Conservation (phyloP, 208 protist species). For the Crithidia fasciculata region DNA sequence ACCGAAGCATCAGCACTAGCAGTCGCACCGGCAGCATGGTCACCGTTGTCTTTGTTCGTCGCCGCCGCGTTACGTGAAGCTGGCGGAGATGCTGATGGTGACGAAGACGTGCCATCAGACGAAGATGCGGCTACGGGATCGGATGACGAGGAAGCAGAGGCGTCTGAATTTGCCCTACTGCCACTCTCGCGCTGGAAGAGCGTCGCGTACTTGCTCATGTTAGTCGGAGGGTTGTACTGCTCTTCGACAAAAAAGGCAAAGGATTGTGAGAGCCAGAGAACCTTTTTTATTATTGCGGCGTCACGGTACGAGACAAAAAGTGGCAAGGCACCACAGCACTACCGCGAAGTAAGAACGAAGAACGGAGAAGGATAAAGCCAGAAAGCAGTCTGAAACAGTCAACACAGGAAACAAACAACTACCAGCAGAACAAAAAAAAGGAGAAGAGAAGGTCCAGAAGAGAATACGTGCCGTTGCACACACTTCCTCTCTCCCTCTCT, state of each 20-base stretch:
- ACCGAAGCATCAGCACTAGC: no score
- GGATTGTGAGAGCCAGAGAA: neutral
- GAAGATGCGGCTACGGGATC: no score
- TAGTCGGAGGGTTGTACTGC: neutral
- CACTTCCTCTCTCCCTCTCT: no score
- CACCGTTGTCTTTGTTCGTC: neutral
- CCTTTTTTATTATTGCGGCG: neutral
- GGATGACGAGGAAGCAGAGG: neutral
- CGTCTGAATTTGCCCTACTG: neutral
- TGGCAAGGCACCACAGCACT: no score
- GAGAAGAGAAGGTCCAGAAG: no score
- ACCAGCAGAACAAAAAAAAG: no score
- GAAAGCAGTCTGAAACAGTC: no score
- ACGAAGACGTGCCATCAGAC: neutral
- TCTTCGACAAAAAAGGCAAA: neutral
- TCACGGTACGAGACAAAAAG: no score
- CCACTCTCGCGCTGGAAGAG: conserved; percentile 28
- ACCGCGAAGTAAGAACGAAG: no score
- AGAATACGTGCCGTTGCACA: no score
- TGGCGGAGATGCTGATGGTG: neutral
- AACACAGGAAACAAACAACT: no score
- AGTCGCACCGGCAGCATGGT: neutral
- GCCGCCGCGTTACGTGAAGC: neutral
- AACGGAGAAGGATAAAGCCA: no score
- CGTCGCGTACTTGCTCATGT: conserved; percentile 60